Evolutionary conservation across 1,284 basidiomycete species (phyloP).

Genomic region (Neonothopanus nambi): DNA sequence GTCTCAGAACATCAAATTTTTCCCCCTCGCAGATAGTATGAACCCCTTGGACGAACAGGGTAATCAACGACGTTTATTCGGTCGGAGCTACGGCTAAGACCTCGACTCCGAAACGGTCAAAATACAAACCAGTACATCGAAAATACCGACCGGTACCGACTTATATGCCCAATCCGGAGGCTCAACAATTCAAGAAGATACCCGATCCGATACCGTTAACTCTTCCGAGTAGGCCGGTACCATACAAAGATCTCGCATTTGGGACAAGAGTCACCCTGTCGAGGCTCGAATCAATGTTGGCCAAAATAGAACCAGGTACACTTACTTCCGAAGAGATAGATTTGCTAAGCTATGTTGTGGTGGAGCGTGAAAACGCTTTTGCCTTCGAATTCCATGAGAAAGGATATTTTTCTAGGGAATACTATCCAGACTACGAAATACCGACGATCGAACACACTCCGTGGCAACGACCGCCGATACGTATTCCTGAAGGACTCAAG

Average conservation of each 20-base stretch:
- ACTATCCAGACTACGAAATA: constrained; percentile 35
- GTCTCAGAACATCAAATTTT: background rate
- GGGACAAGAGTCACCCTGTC: constrained; percentile 21
- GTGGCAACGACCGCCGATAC: constrained; percentile 30
- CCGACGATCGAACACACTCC: too few species aligned
- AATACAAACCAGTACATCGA: constrained; percentile 32
- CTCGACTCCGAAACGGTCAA: constrained; percentile 3
- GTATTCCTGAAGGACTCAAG: constrained; percentile 25
- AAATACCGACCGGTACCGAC: constrained; percentile 33
- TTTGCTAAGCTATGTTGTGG: constrained; percentile 24
- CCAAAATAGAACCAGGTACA: constrained; percentile 16
- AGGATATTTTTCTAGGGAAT: too few species aligned
- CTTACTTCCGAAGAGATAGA: constrained; percentile 24
- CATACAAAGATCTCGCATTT: constrained; percentile 11
- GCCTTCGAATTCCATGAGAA: constrained; percentile 30
- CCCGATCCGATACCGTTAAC: constrained; percentile 22
- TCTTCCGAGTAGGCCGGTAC: constrained; percentile 23
- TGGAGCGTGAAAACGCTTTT: constrained; percentile 22
- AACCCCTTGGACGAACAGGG: background rate
- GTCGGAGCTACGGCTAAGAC: too few species aligned
- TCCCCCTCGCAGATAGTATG: background rate
- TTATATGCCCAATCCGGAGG: constrained; percentile 28
- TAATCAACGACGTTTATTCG: background rate
- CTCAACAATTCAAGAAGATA: constrained; percentile 23
- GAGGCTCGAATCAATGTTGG: constrained; percentile 19